A percentile compares a stretch with the other conserved stretches of the same genome.
Evolutionary conservation across 768 basidiomycete species (phyloP).

Genomic region (Tremella fuciformis): DNA sequence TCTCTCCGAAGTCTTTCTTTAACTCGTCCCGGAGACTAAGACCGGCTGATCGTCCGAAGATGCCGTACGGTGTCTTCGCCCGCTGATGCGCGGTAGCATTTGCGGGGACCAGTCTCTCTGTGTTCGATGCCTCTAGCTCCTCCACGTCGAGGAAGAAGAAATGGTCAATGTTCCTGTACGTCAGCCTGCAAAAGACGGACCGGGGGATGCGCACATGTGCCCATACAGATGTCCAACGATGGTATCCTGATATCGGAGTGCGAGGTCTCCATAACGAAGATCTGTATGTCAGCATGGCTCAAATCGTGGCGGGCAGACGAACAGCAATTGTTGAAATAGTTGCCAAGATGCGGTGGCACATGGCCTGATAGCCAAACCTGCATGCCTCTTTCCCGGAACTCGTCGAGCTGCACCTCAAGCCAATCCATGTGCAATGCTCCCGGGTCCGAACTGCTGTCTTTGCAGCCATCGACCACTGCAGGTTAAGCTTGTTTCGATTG

Average conservation of each 20-base stretch:
- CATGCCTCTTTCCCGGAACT: conserved; percentile 67
- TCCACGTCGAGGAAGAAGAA: conserved; percentile 54
- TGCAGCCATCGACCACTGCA: conserved; percentile 73
- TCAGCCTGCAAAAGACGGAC: conserved; percentile 1
- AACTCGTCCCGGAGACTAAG: conserved; percentile 56
- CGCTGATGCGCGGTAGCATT: conserved; percentile 1
- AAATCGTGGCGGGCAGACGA: conserved; percentile 48
- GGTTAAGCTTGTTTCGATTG: conserved; percentile 13
- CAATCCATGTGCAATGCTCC: conserved; percentile 85
- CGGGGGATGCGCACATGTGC: conserved; percentile 57
- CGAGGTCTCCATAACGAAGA: conserved; percentile 56
- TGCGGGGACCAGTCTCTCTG: conserved; percentile 11
- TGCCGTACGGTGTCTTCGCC: conserved; percentile 10
- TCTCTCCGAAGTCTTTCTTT: conserved; percentile 63
- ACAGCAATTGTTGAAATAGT: conserved; percentile 83
- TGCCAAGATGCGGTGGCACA: conserved; percentile 75
- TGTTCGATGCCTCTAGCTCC: conserved; percentile 38
- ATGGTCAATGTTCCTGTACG: conserved; percentile 72
- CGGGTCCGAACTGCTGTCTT: conserved; percentile 65
- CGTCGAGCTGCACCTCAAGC: conserved; percentile 77
- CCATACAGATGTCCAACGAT: conserved; percentile 79
- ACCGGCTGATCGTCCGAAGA: conserved; percentile 53
- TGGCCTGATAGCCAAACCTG: conserved; percentile 67
- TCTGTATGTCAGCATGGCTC: conserved; percentile 53
- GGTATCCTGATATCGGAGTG: conserved; percentile 80